Base-by-base conservation (phyloP, 225 moss, liverwort and hornwort species). In the Neckera pumila region DNA sequence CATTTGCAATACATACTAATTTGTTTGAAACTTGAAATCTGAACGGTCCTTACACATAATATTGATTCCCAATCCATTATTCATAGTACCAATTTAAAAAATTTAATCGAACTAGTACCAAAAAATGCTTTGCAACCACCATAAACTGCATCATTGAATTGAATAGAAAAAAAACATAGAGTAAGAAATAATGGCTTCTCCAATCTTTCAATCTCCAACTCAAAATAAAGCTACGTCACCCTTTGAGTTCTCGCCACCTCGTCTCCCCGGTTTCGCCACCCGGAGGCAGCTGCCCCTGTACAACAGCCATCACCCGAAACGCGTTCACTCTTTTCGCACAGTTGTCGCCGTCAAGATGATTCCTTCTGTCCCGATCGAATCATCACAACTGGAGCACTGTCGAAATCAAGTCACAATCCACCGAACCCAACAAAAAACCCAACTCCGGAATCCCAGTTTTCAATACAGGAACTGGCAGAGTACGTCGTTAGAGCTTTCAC, bases 111-210 rank as follows among this genome's bases (percentile, higher is more conserved):
- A 36, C 14, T 36, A 33, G 49, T 8, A 15, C 3, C 36, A 36
- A 13, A 51, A 6, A 8, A 5, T n/a, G 0, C 12, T 25, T 0
- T n/a, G 1, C 5, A 54, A 0, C 0, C 6, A n/a, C 15, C 0
- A 12, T 11, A 4, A n/a, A 77, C 0, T n/a, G 3, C 9, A 76
- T 8, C 8, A 34, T 53, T 34, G 43, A 53, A 76, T 76, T 33
- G 33, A 76, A 21, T 14, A n/a, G n/a, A n/a, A n/a, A n/a, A n/a
- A n/a, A n/a, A n/a, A n/a, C n/a, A n/a, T n/a, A n/a, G n/a, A n/a
- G n/a, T n/a, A n/a, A n/a, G n/a, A n/a, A n/a, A n/a, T n/a, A n/a
- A n/a, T n/a, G n/a, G n/a, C n/a, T n/a, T n/a, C n/a, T n/a, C n/a
- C n/a, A n/a, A n/a, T n/a, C n/a, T n/a, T n/a, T n/a, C n/a, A n/a